Percentiles rank a stretch among this genome's conserved stretches.
Evolutionary conservation across 2,329 filamentous ascomycete genomes (phyloP).

Genomic region (Cladosporium colombiae): DNA sequence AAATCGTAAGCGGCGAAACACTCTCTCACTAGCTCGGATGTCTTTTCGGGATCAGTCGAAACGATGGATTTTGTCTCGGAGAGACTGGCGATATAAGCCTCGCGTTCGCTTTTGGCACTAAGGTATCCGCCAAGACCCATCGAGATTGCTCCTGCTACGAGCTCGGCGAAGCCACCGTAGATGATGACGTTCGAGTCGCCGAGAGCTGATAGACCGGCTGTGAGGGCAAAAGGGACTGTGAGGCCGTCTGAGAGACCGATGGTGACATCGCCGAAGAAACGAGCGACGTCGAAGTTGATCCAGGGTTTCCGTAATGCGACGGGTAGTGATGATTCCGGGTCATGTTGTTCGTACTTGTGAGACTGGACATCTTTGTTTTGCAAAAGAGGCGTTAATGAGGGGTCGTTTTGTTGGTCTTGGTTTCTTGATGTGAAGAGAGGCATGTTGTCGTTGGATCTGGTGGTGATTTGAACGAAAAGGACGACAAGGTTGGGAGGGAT

Average conservation of each 20-base stretch:
- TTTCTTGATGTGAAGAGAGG: constrained; percentile 6
- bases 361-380: background rate
- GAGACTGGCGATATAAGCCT: constrained; percentile 48
- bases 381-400: constrained; percentile 1
- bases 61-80: constrained; percentile 45
- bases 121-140: constrained; percentile 45
- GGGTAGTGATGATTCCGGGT: constrained; percentile 3
- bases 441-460: background rate
- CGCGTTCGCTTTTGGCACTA: constrained; percentile 52
- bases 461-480: background rate
- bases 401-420: background rate
- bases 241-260: constrained; percentile 36
- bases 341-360: constrained; percentile 4
- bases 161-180: constrained; percentile 41
- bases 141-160: constrained; percentile 42
- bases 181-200: constrained; percentile 41
- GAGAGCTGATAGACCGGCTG: constrained; percentile 39
- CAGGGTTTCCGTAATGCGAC: background rate
- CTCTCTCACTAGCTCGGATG: constrained; percentile 42
- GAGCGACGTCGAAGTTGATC: constrained; percentile 16
- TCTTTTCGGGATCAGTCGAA: constrained; percentile 39
- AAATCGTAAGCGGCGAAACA: constrained; percentile 46
- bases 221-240: constrained; percentile 42
- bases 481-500: background rate
- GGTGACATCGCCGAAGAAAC: constrained; percentile 16